A percentile compares a stretch with the other conserved stretches of the same genome.
phyloP scores from a whole-genome alignment of 2,329 filamentous ascomycete species.

The Epichloe festucae region DNA sequence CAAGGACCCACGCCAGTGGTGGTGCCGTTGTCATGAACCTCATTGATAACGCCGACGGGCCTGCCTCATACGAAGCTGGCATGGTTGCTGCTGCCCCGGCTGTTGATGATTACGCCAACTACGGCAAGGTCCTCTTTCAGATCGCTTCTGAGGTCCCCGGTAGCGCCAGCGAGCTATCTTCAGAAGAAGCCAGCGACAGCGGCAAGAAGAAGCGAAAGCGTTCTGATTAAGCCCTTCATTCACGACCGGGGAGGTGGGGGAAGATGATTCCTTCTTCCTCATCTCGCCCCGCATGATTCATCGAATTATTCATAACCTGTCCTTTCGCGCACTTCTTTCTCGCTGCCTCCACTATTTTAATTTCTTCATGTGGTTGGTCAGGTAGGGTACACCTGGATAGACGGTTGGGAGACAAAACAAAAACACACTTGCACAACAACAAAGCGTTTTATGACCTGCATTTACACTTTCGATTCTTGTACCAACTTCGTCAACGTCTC shows the following conservation, averaged over 20 bases:
- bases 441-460: constrained; percentile 25
- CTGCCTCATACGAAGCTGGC: constrained; percentile 27
- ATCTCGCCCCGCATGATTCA: neutral
- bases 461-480: constrained; percentile 31
- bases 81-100: constrained; percentile 28
- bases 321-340: constrained; percentile 1
- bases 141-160: constrained; percentile 61
- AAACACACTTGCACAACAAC: constrained; percentile 24
- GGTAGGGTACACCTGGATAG: constrained; percentile 21
- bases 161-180: constrained; percentile 45
- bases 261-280: too few relatives aligned
- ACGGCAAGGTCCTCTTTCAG: constrained; percentile 72
- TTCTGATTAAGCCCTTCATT: constrained; percentile 35
- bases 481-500: constrained; percentile 26
- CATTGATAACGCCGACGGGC: constrained; percentile 54
- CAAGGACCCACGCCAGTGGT: constrained; percentile 71
- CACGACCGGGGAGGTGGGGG: neutral
- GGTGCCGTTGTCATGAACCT: constrained; percentile 87
- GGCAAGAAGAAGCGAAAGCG: constrained; percentile 61
- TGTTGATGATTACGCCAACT: constrained; percentile 50
- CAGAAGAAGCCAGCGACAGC: constrained; percentile 37
- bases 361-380: constrained; percentile 11
- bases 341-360: neutral
- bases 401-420: constrained; percentile 16
- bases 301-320: neutral